Percentiles rank a stretch among this genome's conserved stretches.
phyloP scores from a whole-genome alignment of 768 basidiomycete genomes.

The Suillus luteus region DNA sequence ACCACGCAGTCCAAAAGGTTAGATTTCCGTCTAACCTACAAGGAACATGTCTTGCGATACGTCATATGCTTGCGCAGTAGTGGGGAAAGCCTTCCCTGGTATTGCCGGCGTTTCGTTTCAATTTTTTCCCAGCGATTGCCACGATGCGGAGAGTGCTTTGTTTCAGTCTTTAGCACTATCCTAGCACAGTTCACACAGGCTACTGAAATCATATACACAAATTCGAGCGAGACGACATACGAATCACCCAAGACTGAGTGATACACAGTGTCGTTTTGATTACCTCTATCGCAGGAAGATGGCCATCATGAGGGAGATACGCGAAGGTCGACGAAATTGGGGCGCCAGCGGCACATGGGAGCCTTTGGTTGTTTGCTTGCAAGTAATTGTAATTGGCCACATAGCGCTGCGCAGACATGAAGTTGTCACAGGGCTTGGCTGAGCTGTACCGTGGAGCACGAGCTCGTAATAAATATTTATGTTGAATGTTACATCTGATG shows the following conservation, averaged over 20 bases:
- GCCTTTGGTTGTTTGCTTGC: no score
- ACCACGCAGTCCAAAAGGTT: constrained; percentile 34
- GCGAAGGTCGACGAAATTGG: no score
- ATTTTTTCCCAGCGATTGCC: neutral
- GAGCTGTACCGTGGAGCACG: no score
- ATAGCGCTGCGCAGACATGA: no score
- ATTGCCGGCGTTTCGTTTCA: constrained; percentile 31
- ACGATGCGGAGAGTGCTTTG: neutral
- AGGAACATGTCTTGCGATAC: constrained; percentile 36
- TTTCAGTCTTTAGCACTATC: neutral
- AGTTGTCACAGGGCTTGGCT: no score
- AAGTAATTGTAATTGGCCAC: no score
- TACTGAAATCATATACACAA: neutral
- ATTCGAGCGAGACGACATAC: neutral
- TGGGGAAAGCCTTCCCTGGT: constrained; percentile 43
- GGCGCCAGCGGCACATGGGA: no score
- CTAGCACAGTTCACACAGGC: neutral
- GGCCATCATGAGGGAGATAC: neutral
- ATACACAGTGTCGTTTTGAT: neutral
- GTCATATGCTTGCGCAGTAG: constrained; percentile 31
- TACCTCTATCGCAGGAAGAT: neutral
- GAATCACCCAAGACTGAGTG: neutral
- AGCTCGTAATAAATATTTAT: no score
- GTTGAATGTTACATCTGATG: no score
- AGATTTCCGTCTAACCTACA: constrained; percentile 44